Conservation (phyloP, 2,329 filamentous ascomycete species). For the Daldinia eschscholtzii region DNA sequence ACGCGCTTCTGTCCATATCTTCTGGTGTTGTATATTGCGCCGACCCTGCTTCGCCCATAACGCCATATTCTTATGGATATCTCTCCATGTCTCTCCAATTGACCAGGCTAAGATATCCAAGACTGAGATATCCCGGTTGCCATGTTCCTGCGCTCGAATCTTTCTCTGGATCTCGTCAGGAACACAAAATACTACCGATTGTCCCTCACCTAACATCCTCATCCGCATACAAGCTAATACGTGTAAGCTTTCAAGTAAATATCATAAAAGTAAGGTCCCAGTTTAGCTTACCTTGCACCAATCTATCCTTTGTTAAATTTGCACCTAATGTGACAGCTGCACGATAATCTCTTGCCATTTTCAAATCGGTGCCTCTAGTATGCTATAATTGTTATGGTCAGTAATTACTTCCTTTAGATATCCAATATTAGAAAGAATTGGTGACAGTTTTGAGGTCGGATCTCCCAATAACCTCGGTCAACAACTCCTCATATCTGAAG, state of each 20-base stretch:
- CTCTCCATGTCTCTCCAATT: slow-evolving; percentile 67
- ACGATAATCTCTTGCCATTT: slow-evolving; percentile 67
- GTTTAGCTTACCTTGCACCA: slow-evolving; percentile 71
- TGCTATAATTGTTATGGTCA: slow-evolving; percentile 55
- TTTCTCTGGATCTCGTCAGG: slow-evolving; percentile 69
- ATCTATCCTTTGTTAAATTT: slow-evolving; percentile 73
- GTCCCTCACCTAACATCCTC: slow-evolving; percentile 74
- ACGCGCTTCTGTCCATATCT: slow-evolving; percentile 51
- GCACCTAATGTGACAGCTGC: slow-evolving; percentile 77
- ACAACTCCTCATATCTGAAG: neutral
- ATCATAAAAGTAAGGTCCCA: neutral
- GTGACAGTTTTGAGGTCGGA: neutral
- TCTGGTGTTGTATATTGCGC: slow-evolving; percentile 60
- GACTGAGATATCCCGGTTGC: slow-evolving; percentile 56
- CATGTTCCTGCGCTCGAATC: slow-evolving; percentile 55
- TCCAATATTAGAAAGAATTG: neutral
- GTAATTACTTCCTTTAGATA: neutral
- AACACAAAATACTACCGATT: slow-evolving; percentile 73
- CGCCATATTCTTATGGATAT: slow-evolving; percentile 63
- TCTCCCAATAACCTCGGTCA: neutral
- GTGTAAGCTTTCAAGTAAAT: slow-evolving; percentile 10
- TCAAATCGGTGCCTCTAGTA: slow-evolving; percentile 77
- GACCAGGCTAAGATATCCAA: slow-evolving; percentile 70
- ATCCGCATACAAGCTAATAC: slow-evolving; percentile 76
- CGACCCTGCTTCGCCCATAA: slow-evolving; percentile 73